Percentiles rank a stretch among this genome's conserved stretches.
These are phyloP conservation scores for Neopestalotiopsis rosae DNA, from an alignment of 2,329 filamentous ascomycete genomes.

Conservation along the genomic window DNA sequence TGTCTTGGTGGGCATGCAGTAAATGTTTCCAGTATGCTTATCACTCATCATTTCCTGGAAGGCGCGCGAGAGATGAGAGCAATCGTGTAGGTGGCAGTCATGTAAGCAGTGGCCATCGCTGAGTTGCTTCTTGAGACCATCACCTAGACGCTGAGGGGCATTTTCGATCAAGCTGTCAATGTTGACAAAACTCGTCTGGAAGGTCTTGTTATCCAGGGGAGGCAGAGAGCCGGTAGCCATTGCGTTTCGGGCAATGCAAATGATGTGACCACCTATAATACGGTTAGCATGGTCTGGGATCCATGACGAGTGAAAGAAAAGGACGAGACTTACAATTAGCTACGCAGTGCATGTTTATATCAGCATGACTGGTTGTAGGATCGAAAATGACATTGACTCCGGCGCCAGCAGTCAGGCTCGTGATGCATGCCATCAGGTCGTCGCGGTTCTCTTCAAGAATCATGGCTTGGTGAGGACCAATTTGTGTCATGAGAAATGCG, in stretches of 20 bases:
- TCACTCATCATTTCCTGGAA: conserved; percentile 19
- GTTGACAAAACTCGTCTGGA: conserved; percentile 23
- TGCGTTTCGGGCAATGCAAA: conserved; percentile 23
- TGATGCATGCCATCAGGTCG: conserved; percentile 38
- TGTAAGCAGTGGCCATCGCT: no score
- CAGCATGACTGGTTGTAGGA: conserved; percentile 43
- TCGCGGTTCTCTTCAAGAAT: conserved; percentile 46
- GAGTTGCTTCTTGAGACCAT: conserved; percentile 17
- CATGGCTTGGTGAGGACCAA: conserved; percentile 39
- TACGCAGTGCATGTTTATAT: conserved; percentile 40
- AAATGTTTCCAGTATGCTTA: neutral
- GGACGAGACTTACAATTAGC: conserved; percentile 37
- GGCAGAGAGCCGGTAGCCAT: neutral
- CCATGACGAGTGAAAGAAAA: no score
- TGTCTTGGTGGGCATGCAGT: neutral
- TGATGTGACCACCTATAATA: conserved; percentile 24
- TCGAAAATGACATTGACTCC: conserved; percentile 54
- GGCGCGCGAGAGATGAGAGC: conserved; percentile 22
- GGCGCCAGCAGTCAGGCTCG: conserved; percentile 34
- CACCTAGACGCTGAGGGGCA: conserved; percentile 21
- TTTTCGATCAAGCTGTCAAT: conserved; percentile 23
- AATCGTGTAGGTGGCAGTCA: neutral
- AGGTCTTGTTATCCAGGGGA: conserved; percentile 20
- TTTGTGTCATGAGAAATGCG: conserved; percentile 36
- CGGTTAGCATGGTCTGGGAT: neutral